Base-by-base conservation (phyloP, 208 protist species). In the Trypanosoma brucei region DNA sequence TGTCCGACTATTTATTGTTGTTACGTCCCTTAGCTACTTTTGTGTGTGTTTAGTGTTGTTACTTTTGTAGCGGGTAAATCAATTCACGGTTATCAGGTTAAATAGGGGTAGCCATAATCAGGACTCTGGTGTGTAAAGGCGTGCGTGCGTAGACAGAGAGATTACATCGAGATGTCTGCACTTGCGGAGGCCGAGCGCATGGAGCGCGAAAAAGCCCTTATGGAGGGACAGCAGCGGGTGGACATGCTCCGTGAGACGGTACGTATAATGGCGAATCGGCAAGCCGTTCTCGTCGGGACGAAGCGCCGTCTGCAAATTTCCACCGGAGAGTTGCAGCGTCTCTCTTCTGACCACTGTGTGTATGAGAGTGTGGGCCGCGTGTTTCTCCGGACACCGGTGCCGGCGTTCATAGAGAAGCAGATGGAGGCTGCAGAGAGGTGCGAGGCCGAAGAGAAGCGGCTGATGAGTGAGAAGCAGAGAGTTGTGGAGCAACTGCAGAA, bases 131-230 rank as follows among this genome's bases (percentile, higher is more conserved):
- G 22, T 22, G 22, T 22, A 22, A 22, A 22, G 22, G 22, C 22
- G 22, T 22, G 22, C 22, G 22, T 22, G 22, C 22, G 22, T 22
- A 22, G 22, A 22, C 22, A 22, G 22, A 22, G 22, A 22, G 22
- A 22, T 22, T 22, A 22, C 22, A 80, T 75, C 9, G 84, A 60
- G 49, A 83, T 79, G 49, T 44, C 76, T 40, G 70, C 81, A 0
- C 80, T 81, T 9, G 78, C 77, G 11, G 86, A 93, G 76, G 86
- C 86, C 44, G 86, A 95, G 72, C 78, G 92, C 53, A 88, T 92
- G 84, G 90, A 95, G 78, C 88, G 86, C 76, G 84, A 92, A 76
- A 93, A 93, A 74, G 61, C 79, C 7, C 73, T 92, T 33, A 55
- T 84, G 57, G 86, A 95, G 68, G 81, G 83, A 48, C 90, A 95